phyloP scores from a whole-genome alignment of 805 yeast genomes.

The Barnettozyma botsteinii region DNA sequence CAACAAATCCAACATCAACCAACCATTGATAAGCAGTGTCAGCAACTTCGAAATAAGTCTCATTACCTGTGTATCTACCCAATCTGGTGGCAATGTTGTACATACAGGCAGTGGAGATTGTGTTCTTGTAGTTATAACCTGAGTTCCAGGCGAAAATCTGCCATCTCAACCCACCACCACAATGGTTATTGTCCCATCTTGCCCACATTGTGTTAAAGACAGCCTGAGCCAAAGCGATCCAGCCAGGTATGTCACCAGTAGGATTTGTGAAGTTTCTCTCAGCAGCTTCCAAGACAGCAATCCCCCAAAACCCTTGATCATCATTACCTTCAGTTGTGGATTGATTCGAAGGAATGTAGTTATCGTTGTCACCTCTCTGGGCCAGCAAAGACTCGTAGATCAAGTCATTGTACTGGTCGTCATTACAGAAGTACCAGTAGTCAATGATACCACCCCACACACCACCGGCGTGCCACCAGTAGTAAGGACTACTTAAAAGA shows the following conservation, averaged over 20 bases:
- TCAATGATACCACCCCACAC: constrained; percentile 67
- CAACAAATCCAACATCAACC: constrained; percentile 42
- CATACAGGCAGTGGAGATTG: constrained; percentile 58
- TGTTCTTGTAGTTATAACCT: constrained; percentile 61
- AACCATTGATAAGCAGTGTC: constrained; percentile 56
- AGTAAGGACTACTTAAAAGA: constrained; percentile 66
- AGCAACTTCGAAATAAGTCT: constrained; percentile 48
- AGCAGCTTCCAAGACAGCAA: constrained; percentile 59
- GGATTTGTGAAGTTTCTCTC: constrained; percentile 58
- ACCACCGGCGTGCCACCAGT: constrained; percentile 94
- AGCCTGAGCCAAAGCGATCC: constrained; percentile 59
- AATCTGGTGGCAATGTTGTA: constrained; percentile 59
- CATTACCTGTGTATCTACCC: constrained; percentile 55
- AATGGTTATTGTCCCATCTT: constrained; percentile 51
- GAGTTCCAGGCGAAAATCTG: constrained; percentile 67
- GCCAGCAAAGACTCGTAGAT: constrained; percentile 51
- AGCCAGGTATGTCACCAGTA: constrained; percentile 38
- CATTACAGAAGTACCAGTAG: constrained; percentile 64
- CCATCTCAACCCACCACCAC: constrained; percentile 70
- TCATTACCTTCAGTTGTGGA: constrained; percentile 67
- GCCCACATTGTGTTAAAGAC: constrained; percentile 57
- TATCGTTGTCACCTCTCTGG: constrained; percentile 42
- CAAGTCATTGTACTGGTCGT: constrained; percentile 55
- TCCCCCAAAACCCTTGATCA: constrained; percentile 73
- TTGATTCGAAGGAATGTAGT: constrained; percentile 60